Percentiles rank a stretch among this genome's conserved stretches.
Evolutionary conservation across 495 filamentous ascomycete genomes (phyloP).

Genomic region (Aspergillus heteromorphus): DNA sequence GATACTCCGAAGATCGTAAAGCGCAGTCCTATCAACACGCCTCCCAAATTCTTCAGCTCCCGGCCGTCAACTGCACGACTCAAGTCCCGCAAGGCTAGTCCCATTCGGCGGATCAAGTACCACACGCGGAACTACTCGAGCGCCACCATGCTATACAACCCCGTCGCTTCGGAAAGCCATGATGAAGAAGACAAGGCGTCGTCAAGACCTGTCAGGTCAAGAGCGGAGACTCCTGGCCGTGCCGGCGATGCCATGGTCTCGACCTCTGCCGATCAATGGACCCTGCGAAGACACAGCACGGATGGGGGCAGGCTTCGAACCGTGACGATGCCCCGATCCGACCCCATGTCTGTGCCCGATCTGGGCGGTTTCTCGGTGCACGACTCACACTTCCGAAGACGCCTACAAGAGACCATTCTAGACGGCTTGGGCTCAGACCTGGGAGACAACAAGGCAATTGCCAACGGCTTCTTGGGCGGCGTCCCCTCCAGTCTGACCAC

Average conservation of each 20-base stretch:
- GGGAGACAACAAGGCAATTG: constrained; percentile 60
- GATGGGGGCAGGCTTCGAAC: constrained; percentile 28
- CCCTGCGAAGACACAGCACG: constrained; percentile 22
- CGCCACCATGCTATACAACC: constrained; percentile 68
- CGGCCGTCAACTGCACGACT: constrained; percentile 39
- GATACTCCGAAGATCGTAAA: background rate
- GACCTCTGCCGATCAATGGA: constrained; percentile 23
- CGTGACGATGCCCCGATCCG: constrained; percentile 47
- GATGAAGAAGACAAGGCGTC: constrained; percentile 43
- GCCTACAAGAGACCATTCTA: constrained; percentile 52
- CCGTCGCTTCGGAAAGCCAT: constrained; percentile 36
- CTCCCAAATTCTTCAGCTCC: constrained; percentile 42
- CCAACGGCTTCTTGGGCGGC: constrained; percentile 44
- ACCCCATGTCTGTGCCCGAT: constrained; percentile 50
- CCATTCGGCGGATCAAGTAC: constrained; percentile 28
- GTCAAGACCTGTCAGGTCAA: constrained; percentile 19
- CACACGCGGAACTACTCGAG: constrained; percentile 62
- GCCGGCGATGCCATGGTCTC: constrained; percentile 14
- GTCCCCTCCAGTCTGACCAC: constrained; percentile 74
- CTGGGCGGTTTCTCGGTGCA: constrained; percentile 38
- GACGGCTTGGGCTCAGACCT: constrained; percentile 68
- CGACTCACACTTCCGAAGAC: constrained; percentile 25
- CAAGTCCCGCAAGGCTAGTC: constrained; percentile 35
- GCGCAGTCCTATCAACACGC: constrained; percentile 22
- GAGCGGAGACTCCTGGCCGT: constrained; percentile 22